Base-by-base conservation (phyloP, 2,329 filamentous ascomycete genomes). In the Arthrobotrys pseudoclavata region DNA sequence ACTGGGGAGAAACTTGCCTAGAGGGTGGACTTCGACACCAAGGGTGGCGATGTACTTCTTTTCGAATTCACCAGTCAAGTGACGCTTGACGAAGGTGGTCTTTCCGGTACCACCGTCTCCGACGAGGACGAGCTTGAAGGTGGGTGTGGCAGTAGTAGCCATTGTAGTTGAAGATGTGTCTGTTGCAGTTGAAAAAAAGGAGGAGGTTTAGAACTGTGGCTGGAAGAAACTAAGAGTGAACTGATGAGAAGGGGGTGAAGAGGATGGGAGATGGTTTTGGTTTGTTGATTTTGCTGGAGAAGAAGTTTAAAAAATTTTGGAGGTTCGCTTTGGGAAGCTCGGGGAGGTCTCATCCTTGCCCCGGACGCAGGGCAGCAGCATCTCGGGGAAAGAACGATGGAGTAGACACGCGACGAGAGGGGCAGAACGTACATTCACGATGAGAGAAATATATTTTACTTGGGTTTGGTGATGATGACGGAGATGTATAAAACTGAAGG, bases 11-110 rank as follows among this genome's bases (percentile, higher is more conserved):
- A 50, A 76, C 81, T 83, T 76, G 88, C 93, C 87, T 93, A 98
- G 94, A 85, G 95, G 98, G 84, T 99, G 96, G 82, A 99, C 96
- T 86, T 99, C 96, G 85, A 99, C 96, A 91, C 96, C 96, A 81
- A 99, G 93, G 79, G 96, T 99, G 83, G 96, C 96, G 86, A 99
- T 98, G 88, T 99, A 99, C 89, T 98, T 99, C 92, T 99, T 99
- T 88, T 99, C 96, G 85, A 99, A 99, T 86, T 99, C 96, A 86
- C 96, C 96, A 84, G 96, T 99, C 90, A 98, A 90, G 88, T 99
- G 96, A 85, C 96, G 96, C 92, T 99, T 99, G 89, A 99, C 96
- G 87, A 99, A 99, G 85, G 96, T 99, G 85, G 96, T 99, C 96
- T 99, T 99, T 88, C 96, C 96, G 84, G 96, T 99, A 89, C 96